A percentile compares a stretch with the other conserved stretches of the same genome.
Conservation (phyloP, 192 early-diverging fungal species). For the Linderina pennispora region DNA sequence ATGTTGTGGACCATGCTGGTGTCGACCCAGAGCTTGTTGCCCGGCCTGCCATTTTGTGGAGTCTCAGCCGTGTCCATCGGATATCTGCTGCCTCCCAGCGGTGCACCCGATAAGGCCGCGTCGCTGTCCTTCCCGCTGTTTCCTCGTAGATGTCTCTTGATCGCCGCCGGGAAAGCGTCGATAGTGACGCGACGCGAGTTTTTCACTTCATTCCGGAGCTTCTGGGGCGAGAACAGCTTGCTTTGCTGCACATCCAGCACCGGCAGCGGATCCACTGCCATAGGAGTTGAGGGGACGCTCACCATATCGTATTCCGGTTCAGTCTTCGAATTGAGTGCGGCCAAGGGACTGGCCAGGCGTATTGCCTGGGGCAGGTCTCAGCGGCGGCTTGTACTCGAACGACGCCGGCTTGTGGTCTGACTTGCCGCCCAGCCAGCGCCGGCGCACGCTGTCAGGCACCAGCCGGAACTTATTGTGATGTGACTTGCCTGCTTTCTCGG, state of each 20-base stretch:
- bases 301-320: too few relatives aligned
- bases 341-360: too few relatives aligned
- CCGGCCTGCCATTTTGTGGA: background rate
- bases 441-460: constrained; percentile 35
- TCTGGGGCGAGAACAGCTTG: constrained; percentile 6
- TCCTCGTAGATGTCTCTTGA: constrained; percentile 34
- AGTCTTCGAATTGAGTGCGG: too few relatives aligned
- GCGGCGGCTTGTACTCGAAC: too few relatives aligned
- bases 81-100: too few relatives aligned
- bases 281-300: too few relatives aligned
- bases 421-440: constrained; percentile 36
- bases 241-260: constrained; percentile 3
- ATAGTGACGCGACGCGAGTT: constrained; percentile 37
- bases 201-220: constrained; percentile 4
- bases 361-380: too few relatives aligned
- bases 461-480: constrained; percentile 26
- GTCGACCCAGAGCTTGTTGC: constrained; percentile 22
- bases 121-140: too few relatives aligned
- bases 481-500: constrained; percentile 10
- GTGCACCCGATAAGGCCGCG: too few relatives aligned
- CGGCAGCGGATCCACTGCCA: too few relatives aligned
- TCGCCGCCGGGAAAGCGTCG: constrained; percentile 43
- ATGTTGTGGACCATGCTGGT: too few relatives aligned
- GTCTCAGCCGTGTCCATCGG: background rate
- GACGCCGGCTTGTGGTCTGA: constrained; percentile 1